Evolutionary conservation across 257 asterid species (phyloP).

Genomic region (Ballota nigra): DNA sequence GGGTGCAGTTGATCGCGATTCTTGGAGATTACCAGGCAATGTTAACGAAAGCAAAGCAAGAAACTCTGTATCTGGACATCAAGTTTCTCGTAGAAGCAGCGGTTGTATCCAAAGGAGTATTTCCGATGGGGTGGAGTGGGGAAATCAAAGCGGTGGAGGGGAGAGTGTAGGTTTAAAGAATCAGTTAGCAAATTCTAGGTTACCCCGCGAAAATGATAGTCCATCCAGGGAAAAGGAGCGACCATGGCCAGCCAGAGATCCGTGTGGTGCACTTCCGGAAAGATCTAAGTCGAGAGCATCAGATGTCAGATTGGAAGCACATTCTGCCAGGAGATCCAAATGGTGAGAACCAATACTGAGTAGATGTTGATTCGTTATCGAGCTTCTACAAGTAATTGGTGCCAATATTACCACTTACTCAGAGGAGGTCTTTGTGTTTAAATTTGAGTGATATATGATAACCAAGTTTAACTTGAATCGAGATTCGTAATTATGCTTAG

Average conservation of each 20-base stretch:
- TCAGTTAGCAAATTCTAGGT: conserved; percentile 42
- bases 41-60: conserved; percentile 42
- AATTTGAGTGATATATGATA: conserved; percentile 13
- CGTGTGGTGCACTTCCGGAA: conserved; percentile 32
- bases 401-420: too few relatives aligned
- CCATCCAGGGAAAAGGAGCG: too few relatives aligned
- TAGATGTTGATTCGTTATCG: conserved; percentile 24
- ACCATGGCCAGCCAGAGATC: conserved; percentile 49
- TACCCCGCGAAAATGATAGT: conserved; percentile 33
- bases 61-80: conserved; percentile 40
- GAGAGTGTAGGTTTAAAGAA: conserved; percentile 38
- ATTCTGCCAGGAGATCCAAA: conserved; percentile 53
- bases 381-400: not conserved
- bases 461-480: not conserved
- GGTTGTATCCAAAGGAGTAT: conserved; percentile 65
- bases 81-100: conserved; percentile 41
- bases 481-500: not conserved
- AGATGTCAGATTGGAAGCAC: conserved; percentile 50
- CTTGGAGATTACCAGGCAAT: too few relatives aligned
- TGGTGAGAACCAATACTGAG: conserved; percentile 34
- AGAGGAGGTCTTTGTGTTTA: conserved; percentile 12
- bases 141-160: too few relatives aligned
- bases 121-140: conserved; percentile 66
- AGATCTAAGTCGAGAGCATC: conserved; percentile 54
- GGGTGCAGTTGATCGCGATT: conserved; percentile 9